These are phyloP conservation scores for Fusarium sp. DNA, from an alignment of 2,329 filamentous ascomycete genomes.

Conservation along the genomic window DNA sequence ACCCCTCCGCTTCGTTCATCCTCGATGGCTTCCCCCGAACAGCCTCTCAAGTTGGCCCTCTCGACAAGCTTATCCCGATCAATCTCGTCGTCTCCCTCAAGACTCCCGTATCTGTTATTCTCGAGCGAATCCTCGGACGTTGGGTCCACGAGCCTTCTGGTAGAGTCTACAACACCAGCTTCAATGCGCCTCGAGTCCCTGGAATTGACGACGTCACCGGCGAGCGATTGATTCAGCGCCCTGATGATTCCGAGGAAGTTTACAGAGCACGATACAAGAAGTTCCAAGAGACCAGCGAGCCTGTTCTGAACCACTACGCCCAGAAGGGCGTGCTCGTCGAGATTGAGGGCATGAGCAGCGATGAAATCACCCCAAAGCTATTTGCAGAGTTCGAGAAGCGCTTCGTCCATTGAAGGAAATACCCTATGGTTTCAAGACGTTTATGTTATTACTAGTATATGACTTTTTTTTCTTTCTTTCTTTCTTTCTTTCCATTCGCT, in stretches of 20 bases:
- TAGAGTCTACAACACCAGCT: slow-evolving; percentile 93
- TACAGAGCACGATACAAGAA: slow-evolving; percentile 83
- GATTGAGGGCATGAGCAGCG: slow-evolving; percentile 87
- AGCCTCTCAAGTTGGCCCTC: slow-evolving; percentile 77
- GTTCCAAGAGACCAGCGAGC: slow-evolving; percentile 88
- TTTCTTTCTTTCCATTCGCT: slow-evolving; percentile 8
- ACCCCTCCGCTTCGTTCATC: slow-evolving; percentile 87
- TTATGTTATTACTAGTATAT: slow-evolving; percentile 14
- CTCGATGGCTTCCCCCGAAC: slow-evolving; percentile 97
- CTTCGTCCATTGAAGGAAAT: slow-evolving; percentile 60
- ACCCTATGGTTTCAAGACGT: slow-evolving; percentile 20
- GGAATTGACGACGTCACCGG: slow-evolving; percentile 93
- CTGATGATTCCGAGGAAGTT: slow-evolving; percentile 87
- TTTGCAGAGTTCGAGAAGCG: slow-evolving; percentile 82
- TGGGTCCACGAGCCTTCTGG: slow-evolving; percentile 95
- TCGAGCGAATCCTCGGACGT: slow-evolving; percentile 88
- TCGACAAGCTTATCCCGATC: slow-evolving; percentile 88
- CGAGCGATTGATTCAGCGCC: slow-evolving; percentile 81
- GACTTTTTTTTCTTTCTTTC: slow-evolving; percentile 22
- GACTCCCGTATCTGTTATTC: slow-evolving; percentile 86
- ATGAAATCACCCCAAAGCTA: slow-evolving; percentile 94
- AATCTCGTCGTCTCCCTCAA: slow-evolving; percentile 90
- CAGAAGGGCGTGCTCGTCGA: slow-evolving; percentile 85
- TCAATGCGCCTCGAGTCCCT: slow-evolving; percentile 83
- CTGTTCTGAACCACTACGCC: slow-evolving; percentile 89